Evolutionary conservation across 345 rosid species (phyloP).

Genomic region (Sonneratia caseolaris): DNA sequence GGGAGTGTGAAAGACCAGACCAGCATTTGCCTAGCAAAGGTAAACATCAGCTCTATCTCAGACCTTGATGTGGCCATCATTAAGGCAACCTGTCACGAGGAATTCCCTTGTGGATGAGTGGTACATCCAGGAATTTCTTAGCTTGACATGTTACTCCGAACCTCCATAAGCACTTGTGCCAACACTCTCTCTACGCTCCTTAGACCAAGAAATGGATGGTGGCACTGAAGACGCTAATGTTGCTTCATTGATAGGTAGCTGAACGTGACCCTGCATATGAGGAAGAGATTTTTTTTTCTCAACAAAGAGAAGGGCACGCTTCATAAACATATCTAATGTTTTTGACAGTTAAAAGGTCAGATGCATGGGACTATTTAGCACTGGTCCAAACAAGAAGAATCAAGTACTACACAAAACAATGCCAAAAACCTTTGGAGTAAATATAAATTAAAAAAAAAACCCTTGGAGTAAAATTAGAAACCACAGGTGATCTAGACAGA

Average conservation of each 20-base stretch:
- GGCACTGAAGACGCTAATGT: constrained; percentile 67
- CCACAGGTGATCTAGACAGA: too few species aligned
- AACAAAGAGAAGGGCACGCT: constrained; percentile 59
- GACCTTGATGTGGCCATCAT: constrained; percentile 92
- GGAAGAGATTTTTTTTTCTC: constrained; percentile 61
- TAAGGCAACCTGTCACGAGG: constrained; percentile 94
- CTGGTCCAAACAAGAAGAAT: constrained; percentile 27
- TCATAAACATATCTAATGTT: constrained; percentile 78
- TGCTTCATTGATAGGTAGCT: constrained; percentile 54
- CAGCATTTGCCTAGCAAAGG: constrained; percentile 38
- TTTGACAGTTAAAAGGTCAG: constrained; percentile 63
- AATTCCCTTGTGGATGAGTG: constrained; percentile 69
- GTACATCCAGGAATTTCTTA: constrained; percentile 69
- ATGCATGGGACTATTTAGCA: constrained; percentile 81
- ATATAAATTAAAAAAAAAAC: too few species aligned
- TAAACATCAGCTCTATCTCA: constrained; percentile 63
- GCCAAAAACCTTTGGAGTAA: too few species aligned
- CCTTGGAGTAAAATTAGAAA: too few species aligned
- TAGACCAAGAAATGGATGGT: constrained; percentile 83
- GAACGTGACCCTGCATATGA: constrained; percentile 63
- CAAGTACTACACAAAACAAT: too few species aligned
- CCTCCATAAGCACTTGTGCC: constrained; percentile 66
- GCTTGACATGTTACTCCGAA: constrained; percentile 68
- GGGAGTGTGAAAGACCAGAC: constrained; percentile 46
- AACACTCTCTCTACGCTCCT: constrained; percentile 60